Percentiles rank a stretch among this genome's conserved stretches.
phyloP scores from a whole-genome alignment of 805 yeast species.

The Sugiyamaella boreocaroliniensis region DNA sequence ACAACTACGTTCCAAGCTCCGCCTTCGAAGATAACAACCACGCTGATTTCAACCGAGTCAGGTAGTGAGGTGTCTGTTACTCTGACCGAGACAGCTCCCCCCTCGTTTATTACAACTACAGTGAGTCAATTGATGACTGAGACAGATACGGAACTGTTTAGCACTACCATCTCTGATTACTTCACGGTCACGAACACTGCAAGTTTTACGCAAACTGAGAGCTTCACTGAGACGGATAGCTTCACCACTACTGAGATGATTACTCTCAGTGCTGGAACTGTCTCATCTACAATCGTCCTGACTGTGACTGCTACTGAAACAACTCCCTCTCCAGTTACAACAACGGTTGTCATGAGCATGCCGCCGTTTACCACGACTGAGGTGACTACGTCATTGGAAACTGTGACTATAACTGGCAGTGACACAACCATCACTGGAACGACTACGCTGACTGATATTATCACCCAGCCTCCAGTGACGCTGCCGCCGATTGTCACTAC shows the following conservation, averaged over 20 bases:
- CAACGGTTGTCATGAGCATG: constrained; percentile 7
- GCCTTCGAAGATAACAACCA: neutral
- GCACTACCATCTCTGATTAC: neutral
- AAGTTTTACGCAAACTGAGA: neutral
- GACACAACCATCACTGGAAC: constrained; percentile 11
- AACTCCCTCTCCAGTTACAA: constrained; percentile 4
- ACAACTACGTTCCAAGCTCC: neutral
- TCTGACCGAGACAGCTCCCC: neutral
- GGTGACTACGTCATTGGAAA: neutral
- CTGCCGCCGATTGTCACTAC: constrained; percentile 10
- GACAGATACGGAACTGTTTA: neutral
- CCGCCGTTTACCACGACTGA: constrained; percentile 5
- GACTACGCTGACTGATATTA: constrained; percentile 1
- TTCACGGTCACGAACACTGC: neutral
- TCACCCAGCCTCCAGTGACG: constrained; percentile 9
- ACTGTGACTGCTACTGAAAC: constrained; percentile 2
- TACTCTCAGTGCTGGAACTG: constrained; percentile 1
- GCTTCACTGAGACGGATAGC: neutral
- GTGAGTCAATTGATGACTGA: neutral
- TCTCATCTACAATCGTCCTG: neutral
- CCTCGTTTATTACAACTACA: neutral
- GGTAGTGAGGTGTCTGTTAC: neutral
- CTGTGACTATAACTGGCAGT: neutral
- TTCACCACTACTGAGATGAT: constrained; percentile 3
- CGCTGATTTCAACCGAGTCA: neutral